phyloP scores from a whole-genome alignment of 2,329 filamentous ascomycete genomes.

The Piedraia hortae region DNA sequence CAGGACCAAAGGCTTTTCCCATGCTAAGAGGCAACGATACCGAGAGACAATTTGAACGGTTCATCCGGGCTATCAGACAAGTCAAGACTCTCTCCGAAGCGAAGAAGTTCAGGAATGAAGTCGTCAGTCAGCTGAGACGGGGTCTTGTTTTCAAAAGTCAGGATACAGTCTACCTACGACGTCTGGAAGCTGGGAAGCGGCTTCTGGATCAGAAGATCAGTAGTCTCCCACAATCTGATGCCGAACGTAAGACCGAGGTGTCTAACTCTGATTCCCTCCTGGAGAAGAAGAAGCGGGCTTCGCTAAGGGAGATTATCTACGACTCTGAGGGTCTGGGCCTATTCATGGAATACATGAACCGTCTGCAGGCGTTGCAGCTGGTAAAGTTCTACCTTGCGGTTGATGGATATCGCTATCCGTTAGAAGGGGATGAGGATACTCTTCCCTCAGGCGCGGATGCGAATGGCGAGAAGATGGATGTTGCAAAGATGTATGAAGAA shows the following conservation, averaged over 20 bases:
- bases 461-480: constrained; percentile 58
- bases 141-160: constrained; percentile 53
- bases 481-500: constrained; percentile 72
- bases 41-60: constrained; percentile 81
- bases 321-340: constrained; percentile 80
- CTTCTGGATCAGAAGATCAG: constrained; percentile 74
- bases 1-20: constrained; percentile 34
- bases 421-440: constrained; percentile 64
- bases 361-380: constrained; percentile 56
- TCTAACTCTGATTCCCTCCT: constrained; percentile 3
- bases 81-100: constrained; percentile 83
- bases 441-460: constrained; percentile 24
- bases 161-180: constrained; percentile 63
- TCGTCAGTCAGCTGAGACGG: constrained; percentile 71
- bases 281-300: constrained; percentile 36
- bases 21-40: constrained; percentile 57
- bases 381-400: constrained; percentile 98
- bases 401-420: constrained; percentile 77
- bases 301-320: constrained; percentile 61
- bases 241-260: constrained; percentile 21
- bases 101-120: constrained; percentile 68
- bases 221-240: constrained; percentile 30
- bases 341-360: constrained; percentile 99
- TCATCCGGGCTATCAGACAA: constrained; percentile 67
- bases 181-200: constrained; percentile 74